Evolutionary conservation across 1,139 yeast species (phyloP), one percentile per base, ranked within the genome.

Genomic region (Trichomonascaceae sp.): DNA sequence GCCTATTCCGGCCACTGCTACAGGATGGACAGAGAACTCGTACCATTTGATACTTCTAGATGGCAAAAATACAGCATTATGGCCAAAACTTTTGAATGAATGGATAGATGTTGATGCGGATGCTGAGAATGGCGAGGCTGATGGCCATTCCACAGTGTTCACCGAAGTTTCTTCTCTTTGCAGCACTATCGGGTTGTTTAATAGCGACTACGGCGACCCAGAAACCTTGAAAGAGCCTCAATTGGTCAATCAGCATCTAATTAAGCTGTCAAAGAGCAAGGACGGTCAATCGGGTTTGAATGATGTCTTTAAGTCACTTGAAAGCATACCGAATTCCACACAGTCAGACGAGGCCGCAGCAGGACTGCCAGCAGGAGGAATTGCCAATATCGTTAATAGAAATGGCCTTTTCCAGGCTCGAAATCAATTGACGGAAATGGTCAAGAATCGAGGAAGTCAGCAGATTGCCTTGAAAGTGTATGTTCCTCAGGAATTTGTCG

Each of bases 401-500:
- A 57, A 55, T 1, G 64, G 64, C 1, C 54, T 60, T 43, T 56
- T 55, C 22, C 60, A 57, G 47, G 65, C 65, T 58, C 53, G 47
- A 56, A 56, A 52, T 60, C 60, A 53, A 63, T 61, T 8, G 44
- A 17, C 24, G 38, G 43, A 27, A 13, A 19, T 50, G 12, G 48
- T 43, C n/a, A 17, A 18, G 20, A 10, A 20, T 15, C 47, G 45
- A 8, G 52, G 36, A 7, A 2, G 39, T 4, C 49, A 45, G 32
- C n/a, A 17, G n/a, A 9, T 36, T 13, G n/a, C 44, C 5, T 63
- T 73, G 53, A 68, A 68, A n/a, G 73, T 83, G 19, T 72, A 75
- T 20, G 84, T 87, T 67, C 89, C 95, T 44, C 83, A 83, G 64
- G 87, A 83, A 53, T 81, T 82, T 68, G 93, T 88, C 50, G 96